Evolutionary conservation across 768 basidiomycete species (phyloP), one percentile per base, ranked within the genome.

Genomic region (Boletus subcaerulescens): DNA sequence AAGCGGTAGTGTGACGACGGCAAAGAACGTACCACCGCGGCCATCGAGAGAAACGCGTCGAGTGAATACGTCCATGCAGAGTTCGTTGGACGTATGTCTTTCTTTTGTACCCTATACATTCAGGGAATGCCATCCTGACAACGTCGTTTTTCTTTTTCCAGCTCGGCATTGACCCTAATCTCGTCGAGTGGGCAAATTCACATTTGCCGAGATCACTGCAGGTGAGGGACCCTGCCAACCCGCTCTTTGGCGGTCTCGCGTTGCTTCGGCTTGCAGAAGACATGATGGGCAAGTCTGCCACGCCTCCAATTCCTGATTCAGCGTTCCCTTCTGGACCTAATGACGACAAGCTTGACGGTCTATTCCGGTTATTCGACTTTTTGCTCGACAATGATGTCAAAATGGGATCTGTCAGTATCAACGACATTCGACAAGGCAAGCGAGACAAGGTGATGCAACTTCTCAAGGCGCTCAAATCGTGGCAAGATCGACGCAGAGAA

Each of bases 381-480:
- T 72, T 97, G 52, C 80, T 98, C 45, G 93, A 95, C 63, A 91
- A 93, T 56, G 93, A 93, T 46, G 85, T 95, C 53, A 88, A 89
- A 73, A 91, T 96, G 77, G 94, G 90, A 10, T 83, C 85, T 57
- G 87, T 98, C 32, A 93, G 90, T 62, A 95, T 97, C 73, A 96
- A 96, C 66, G 96, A 98, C 71, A 79, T 98, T 33, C 79, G 91
- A 48, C 82, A 84, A 57, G 91, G 90, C 31, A 91, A 88, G 67
- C 77, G 84, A 45, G 86, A 89, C 43, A 94, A 91, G 75, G 82
- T 96, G 56, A 61, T 87, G 5, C 87, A 93, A 68, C 74, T 98
- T 33, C 68, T 98, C 63, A 83, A 78, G 61, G 87, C 89, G 36
- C 67, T 93, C 62, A 89, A 84, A 71, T 69, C 72, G 0, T 92